phyloP scores from a whole-genome alignment of 495 filamentous ascomycete genomes.

The Lindgomyces ingoldianus region DNA sequence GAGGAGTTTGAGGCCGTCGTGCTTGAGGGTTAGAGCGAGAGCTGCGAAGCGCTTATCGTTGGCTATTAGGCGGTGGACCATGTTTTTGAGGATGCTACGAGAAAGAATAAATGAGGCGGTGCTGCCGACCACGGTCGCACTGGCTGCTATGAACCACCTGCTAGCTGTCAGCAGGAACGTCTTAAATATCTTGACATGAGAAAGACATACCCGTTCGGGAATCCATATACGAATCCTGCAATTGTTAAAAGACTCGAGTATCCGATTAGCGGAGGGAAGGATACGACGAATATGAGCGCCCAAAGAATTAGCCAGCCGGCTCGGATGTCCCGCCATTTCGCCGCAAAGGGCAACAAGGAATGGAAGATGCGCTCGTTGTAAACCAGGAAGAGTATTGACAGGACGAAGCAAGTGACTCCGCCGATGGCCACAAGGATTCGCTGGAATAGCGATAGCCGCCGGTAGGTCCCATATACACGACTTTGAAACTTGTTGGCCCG shows the following conservation, averaged over 20 bases:
- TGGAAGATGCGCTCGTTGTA: conserved; percentile 78
- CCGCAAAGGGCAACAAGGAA: conserved; percentile 66
- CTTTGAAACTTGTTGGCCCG: conserved; percentile 49
- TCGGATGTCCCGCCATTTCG: conserved; percentile 66
- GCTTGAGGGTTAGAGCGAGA: conserved; percentile 65
- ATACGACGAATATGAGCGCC: conserved; percentile 71
- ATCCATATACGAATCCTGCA: conserved; percentile 89
- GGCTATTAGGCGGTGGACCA: conserved; percentile 78
- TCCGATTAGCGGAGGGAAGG: conserved; percentile 89
- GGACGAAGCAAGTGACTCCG: conserved; percentile 51
- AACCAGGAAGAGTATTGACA: conserved; percentile 67
- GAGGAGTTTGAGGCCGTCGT: conserved; percentile 85
- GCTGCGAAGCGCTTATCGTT: conserved; percentile 77
- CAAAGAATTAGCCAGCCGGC: conserved; percentile 81
- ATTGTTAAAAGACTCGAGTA: conserved; percentile 86
- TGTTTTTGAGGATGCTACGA: conserved; percentile 70
- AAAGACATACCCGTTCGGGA: conserved; percentile 78
- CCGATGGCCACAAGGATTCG: conserved; percentile 57
- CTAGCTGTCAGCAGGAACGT: neutral
- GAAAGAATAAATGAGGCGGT: conserved; percentile 76
- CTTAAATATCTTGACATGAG: too few relatives aligned
- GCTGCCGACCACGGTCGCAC: conserved; percentile 75
- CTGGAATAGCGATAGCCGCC: conserved; percentile 61
- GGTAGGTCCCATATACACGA: conserved; percentile 47
- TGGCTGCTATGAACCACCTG: conserved; percentile 79